Percentiles rank a stretch among this genome's conserved stretches.
These are phyloP conservation scores for Termitomyces sp. DNA, from an alignment of 768 basidiomycete genomes.

Conservation along the genomic window DNA sequence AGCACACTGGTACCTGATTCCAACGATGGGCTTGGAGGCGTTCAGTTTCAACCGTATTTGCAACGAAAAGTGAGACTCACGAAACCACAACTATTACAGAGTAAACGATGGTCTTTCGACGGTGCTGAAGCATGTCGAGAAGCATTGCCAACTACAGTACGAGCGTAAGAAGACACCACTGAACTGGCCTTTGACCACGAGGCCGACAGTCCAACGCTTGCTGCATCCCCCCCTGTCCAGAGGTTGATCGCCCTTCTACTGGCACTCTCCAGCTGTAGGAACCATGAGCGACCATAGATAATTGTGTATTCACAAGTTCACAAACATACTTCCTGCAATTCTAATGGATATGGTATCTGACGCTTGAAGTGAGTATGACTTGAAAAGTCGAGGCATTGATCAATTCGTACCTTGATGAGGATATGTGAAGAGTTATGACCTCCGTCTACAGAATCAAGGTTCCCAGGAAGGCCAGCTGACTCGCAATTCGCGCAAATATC, in stretches of 20 bases:
- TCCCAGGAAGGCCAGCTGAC: constrained; percentile 79
- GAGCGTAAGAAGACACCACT: constrained; percentile 56
- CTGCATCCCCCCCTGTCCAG: constrained; percentile 75
- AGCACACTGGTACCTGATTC: constrained; percentile 84
- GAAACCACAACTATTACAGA: constrained; percentile 53
- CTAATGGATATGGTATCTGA: constrained; percentile 87
- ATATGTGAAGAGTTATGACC: constrained; percentile 86
- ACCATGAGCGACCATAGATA: not conserved
- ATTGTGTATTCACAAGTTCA: not conserved
- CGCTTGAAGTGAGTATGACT: not conserved
- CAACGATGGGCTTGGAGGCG: constrained; percentile 58
- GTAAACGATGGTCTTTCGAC: constrained; percentile 48
- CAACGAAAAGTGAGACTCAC: constrained; percentile 29
- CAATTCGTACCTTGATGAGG: constrained; percentile 75
- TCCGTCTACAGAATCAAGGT: constrained; percentile 68
- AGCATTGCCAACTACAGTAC: constrained; percentile 58
- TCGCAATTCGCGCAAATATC: constrained; percentile 89
- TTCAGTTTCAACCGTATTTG: not conserved
- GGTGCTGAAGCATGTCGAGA: constrained; percentile 26
- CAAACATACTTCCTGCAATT: constrained; percentile 53
- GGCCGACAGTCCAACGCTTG: constrained; percentile 43
- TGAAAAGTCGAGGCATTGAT: not conserved
- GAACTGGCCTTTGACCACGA: constrained; percentile 49
- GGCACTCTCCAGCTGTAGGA: constrained; percentile 49
- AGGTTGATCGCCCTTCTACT: constrained; percentile 68